Percentiles rank a stretch among this genome's conserved stretches.
phyloP scores from a whole-genome alignment of 495 filamentous ascomycete species.

The Xylona heveae region DNA sequence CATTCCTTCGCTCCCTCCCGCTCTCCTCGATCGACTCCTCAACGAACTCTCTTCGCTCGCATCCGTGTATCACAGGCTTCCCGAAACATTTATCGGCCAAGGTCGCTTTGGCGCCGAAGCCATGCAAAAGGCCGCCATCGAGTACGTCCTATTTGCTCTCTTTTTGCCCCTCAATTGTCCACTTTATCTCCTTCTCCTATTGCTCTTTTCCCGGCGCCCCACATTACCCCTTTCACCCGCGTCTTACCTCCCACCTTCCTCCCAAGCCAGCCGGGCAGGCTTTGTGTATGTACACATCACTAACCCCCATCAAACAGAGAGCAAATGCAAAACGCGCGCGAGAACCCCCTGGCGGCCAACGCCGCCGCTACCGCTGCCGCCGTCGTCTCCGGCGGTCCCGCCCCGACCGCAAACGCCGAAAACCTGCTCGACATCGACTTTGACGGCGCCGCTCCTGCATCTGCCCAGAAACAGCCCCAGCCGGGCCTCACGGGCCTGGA shows the following conservation, averaged over 20 bases:
- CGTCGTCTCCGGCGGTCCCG: conserved; percentile 15
- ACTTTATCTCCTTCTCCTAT: too few relatives aligned
- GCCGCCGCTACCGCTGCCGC: conserved; percentile 48
- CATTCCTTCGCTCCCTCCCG: conserved; percentile 64
- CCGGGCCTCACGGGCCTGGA: conserved; percentile 50
- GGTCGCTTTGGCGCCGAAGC: conserved; percentile 86
- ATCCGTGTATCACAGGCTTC: conserved; percentile 97
- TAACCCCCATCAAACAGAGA: conserved; percentile 34
- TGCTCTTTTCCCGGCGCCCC: too few relatives aligned
- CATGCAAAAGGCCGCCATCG: conserved; percentile 87
- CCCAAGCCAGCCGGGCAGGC: too few relatives aligned
- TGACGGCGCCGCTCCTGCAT: conserved; percentile 81
- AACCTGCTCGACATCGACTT: conserved; percentile 97
- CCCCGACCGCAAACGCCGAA: conserved; percentile 53
- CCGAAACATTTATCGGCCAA: conserved; percentile 88
- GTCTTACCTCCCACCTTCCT: too few relatives aligned
- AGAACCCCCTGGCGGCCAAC: conserved; percentile 83
- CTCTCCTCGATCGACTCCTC: conserved; percentile 70
- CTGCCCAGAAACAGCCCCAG: conserved; percentile 48
- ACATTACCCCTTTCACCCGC: too few relatives aligned
- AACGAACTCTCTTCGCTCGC: conserved; percentile 85
- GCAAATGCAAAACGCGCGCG: conserved; percentile 72
- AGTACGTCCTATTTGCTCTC: conserved; percentile 25
- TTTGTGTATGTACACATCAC: too few relatives aligned
- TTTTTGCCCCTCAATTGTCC: too few relatives aligned